Evolutionary conservation across 2,329 filamentous ascomycete genomes (phyloP).

Genomic region (Colletotrichum noveboracense): DNA sequence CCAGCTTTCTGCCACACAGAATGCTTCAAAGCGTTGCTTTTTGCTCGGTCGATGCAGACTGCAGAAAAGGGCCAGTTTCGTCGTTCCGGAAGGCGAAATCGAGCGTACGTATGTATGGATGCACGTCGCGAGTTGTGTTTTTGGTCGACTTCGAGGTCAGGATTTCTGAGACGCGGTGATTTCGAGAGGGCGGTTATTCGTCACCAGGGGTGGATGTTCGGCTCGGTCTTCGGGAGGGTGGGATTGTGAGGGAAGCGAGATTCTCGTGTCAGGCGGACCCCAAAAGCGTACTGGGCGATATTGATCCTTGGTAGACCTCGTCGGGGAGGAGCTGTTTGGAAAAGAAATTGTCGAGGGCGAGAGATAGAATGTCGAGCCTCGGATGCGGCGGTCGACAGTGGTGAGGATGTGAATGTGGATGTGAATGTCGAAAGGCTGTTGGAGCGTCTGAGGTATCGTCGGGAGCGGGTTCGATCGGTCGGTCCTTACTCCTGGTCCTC

Average conservation of each 20-base stretch:
- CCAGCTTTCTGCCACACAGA: conserved; percentile 7
- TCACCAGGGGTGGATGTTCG: background rate
- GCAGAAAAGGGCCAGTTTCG: background rate
- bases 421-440: background rate
- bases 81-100: background rate
- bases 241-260: background rate
- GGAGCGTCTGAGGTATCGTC: background rate
- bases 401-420: background rate
- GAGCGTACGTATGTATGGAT: background rate
- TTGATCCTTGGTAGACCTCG: background rate
- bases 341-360: background rate
- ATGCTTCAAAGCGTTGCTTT: conserved; percentile 3
- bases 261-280: conserved; percentile 6
- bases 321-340: background rate
- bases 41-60: background rate
- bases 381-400: background rate
- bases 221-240: background rate
- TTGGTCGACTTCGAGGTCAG: background rate
- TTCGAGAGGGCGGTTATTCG: background rate
- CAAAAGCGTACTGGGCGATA: background rate
- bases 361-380: background rate
- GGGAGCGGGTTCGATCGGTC: background rate
- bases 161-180: background rate
- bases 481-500: background rate
- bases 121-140: background rate